phyloP scores from a whole-genome alignment of 2,329 filamentous ascomycete species.

The Exophiala alcalophila region DNA sequence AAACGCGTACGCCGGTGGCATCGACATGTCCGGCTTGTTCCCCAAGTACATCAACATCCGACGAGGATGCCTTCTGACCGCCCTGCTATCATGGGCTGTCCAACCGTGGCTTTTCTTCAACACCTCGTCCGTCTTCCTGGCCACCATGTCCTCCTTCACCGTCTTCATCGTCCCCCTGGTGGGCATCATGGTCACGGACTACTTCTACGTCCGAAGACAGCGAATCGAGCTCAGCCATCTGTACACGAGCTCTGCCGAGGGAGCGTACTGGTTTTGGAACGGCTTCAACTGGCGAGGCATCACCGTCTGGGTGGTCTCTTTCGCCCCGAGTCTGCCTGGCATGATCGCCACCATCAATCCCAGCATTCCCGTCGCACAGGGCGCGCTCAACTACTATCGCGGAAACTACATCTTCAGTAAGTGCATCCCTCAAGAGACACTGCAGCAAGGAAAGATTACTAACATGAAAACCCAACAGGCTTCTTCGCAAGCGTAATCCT shows the following conservation, averaged over 20 bases:
- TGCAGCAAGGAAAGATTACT: no score
- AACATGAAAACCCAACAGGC: no score
- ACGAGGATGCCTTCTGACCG: slow-evolving; percentile 50
- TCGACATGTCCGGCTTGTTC: slow-evolving; percentile 54
- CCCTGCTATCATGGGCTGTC: slow-evolving; percentile 44
- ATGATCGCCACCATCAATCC: slow-evolving; percentile 46
- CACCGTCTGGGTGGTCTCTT: slow-evolving; percentile 55
- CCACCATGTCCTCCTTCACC: slow-evolving; percentile 45
- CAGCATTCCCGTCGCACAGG: slow-evolving; percentile 41
- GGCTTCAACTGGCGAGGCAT: slow-evolving; percentile 60
- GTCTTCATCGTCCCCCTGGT: slow-evolving; percentile 46
- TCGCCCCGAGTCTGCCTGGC: slow-evolving; percentile 57
- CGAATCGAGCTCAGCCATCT: slow-evolving; percentile 44
- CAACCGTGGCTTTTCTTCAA: slow-evolving; percentile 53
- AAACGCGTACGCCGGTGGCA: slow-evolving; percentile 51
- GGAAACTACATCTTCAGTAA: no score
- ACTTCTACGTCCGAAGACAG: slow-evolving; percentile 36
- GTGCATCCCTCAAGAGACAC: no score
- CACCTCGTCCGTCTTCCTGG: slow-evolving; percentile 46
- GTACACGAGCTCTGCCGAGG: slow-evolving; percentile 40
- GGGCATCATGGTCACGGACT: slow-evolving; percentile 32
- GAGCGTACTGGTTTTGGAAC: slow-evolving; percentile 51
- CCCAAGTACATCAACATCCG: slow-evolving; percentile 56
- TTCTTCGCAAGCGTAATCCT: no score
- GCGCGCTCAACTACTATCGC: slow-evolving; percentile 54